phyloP scores from a whole-genome alignment of 1,139 yeast genomes.

The Blastobotrys buckinghamii region DNA sequence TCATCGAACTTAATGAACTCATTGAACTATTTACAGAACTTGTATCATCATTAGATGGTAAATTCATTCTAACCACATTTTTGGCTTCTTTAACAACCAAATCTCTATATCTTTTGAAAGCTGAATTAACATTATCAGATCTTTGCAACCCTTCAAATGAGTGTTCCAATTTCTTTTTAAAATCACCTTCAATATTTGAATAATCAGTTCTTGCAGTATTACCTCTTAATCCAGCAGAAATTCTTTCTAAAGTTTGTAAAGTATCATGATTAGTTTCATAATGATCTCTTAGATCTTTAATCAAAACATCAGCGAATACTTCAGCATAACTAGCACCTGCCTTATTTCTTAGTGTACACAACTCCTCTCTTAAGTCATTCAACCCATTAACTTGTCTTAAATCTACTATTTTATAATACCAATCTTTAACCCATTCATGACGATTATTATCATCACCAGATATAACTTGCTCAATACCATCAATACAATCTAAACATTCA shows the following conservation, averaged over 20 bases:
- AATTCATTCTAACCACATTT: conserved; percentile 55
- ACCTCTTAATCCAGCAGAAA: conserved; percentile 20
- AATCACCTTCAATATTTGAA: conserved; percentile 33
- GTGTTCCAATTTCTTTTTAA: conserved; percentile 40
- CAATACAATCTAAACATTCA: conserved; percentile 48
- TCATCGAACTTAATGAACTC: conserved; percentile 14
- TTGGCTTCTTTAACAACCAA: conserved; percentile 64
- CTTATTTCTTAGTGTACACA: conserved; percentile 45
- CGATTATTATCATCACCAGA: conserved; percentile 39
- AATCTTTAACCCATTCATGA: conserved; percentile 34
- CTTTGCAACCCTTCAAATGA: conserved; percentile 52
- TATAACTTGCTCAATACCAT: conserved; percentile 51
- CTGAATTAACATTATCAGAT: conserved; percentile 58
- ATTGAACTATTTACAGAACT: conserved; percentile 25
- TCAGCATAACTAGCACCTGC: conserved; percentile 66
- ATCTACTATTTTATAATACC: conserved; percentile 48
- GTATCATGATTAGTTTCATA: conserved; percentile 40
- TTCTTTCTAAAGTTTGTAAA: conserved; percentile 47
- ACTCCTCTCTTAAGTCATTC: conserved; percentile 44
- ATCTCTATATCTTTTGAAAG: conserved; percentile 64
- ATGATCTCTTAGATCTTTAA: conserved; percentile 57
- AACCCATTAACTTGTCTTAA: conserved; percentile 56
- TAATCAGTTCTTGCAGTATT: conserved; percentile 33
- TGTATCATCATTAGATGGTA: conserved; percentile 42
- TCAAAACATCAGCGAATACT: conserved; percentile 48